These are phyloP conservation scores for Arthrobotrys conoides DNA, from an alignment of 2,329 filamentous ascomycete species.

Conservation along the genomic window DNA sequence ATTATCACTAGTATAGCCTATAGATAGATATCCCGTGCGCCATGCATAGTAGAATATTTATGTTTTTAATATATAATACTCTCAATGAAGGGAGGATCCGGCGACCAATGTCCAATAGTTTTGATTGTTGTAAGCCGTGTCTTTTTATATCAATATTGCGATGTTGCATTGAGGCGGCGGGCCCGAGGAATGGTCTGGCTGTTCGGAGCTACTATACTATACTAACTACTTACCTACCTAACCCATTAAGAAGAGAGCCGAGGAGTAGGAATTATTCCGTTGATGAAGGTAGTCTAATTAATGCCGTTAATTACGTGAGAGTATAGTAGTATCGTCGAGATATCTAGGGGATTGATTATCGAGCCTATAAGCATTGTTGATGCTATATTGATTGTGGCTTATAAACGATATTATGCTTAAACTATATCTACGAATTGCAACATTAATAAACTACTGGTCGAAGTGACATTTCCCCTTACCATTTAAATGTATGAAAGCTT, in stretches of 20 bases:
- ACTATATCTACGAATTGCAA: background rate
- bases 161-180: conserved; percentile 38
- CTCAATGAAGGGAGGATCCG: conserved; percentile 27
- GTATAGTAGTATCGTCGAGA: conserved; percentile 8
- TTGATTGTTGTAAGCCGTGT: conserved; percentile 10
- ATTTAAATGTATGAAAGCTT: conserved; percentile 8
- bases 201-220: conserved; percentile 13
- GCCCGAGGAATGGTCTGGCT: conserved; percentile 28
- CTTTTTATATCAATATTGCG: conserved; percentile 25
- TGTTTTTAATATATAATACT: conserved; percentile 36
- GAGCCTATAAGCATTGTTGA: background rate
- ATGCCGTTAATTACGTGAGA: background rate
- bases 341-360: conserved; percentile 8
- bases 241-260: background rate
- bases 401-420: background rate
- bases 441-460: background rate
- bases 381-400: conserved; percentile 41
- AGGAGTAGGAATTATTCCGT: background rate
- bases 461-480: background rate
- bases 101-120: conserved; percentile 33
- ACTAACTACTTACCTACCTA: too few relatives aligned
- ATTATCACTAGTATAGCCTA: conserved; percentile 43
- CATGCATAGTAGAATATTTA: conserved; percentile 24
- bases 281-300: background rate
- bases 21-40: conserved; percentile 33